phyloP scores from a whole-genome alignment of 2,329 filamentous ascomycete genomes.

The Fusarium transvaalense region DNA sequence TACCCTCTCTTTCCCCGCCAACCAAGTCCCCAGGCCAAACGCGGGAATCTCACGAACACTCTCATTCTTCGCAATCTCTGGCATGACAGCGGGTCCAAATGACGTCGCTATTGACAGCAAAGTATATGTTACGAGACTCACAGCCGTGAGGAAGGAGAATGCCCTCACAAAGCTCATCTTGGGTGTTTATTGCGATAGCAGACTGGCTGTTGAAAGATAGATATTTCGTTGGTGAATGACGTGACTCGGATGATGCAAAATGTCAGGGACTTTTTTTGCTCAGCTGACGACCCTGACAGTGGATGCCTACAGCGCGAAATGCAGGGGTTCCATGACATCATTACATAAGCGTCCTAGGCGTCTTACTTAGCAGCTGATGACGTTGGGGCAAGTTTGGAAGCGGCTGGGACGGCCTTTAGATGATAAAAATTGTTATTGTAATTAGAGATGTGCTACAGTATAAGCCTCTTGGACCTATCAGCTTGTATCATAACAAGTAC shows the following conservation, averaged over 20 bases:
- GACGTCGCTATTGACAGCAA: slow-evolving; percentile 27
- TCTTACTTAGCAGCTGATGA: slow-evolving; percentile 16
- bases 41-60: slow-evolving; percentile 44
- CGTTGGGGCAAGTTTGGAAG: not conserved
- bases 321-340: slow-evolving; percentile 33
- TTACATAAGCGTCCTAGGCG: slow-evolving; percentile 35
- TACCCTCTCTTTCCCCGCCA: slow-evolving; percentile 36
- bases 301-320: slow-evolving; percentile 12
- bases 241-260: slow-evolving; percentile 12
- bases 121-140: slow-evolving; percentile 23
- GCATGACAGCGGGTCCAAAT: not conserved
- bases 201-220: not conserved
- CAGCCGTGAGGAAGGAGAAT: slow-evolving; percentile 25
- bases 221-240: not conserved
- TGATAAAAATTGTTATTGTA: not conserved
- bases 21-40: slow-evolving; percentile 55
- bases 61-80: not conserved
- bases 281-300: slow-evolving; percentile 22
- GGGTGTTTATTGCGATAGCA: not conserved
- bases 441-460: not conserved
- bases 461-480: fast-evolving
- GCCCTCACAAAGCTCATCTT: slow-evolving; percentile 30
- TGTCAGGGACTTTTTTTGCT: slow-evolving; percentile 16
- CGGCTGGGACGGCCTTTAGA: not conserved
- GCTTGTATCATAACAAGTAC: no score